Base-by-base conservation (phyloP, 352 stramenopile genomes). In the Phytophthora citrophthora region DNA sequence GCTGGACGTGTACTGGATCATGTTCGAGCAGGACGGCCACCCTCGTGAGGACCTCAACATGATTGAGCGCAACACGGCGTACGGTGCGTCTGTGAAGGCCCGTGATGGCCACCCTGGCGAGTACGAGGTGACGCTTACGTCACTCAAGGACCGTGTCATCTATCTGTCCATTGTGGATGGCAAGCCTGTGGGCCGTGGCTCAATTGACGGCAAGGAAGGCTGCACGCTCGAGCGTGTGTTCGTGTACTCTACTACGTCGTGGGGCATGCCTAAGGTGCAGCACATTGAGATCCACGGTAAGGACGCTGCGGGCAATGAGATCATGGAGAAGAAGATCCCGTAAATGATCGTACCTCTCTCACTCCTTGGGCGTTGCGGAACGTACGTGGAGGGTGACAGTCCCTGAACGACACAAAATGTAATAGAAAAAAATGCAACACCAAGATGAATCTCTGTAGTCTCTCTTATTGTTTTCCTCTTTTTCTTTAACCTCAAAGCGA, bases 201-300 rank as follows among this genome's bases (percentile, higher is more conserved):
- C 72, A 23, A 93, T 94, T 71, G 91, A 94, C 69, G 88, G 84
- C 43, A 53, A 90, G 27, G 73, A 79, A 16, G 76, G 80, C 67
- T 93, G 86, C 72, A 80, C 64, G 34, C 68, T 94, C 32, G 83
- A 94, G 61, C 83, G 88, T 50, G 85, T 96, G 16, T 96, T 92
- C 55, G 88, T 96, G 23, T 71, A 83, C 71, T 94, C 86, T 48
- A 96, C 84, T 31, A 93, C 86, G 44, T 94, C 85, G 49, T 94
- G 84, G 86, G 88, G 88, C 26, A 82, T 96, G 70, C 88, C 88
- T 29, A 96, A 96, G 84, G 86, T 95, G 47, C 78, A 94, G 63
- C 82, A 94, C 83, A 91, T 95, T 73, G 87, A 95, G 78, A 91
- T 95, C 66, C 84, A 94, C 74, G 87, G 83, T 70, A 80, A 77